These are phyloP conservation scores for Candida sp. DNA, from an alignment of 1,139 yeast species.

Conservation along the genomic window DNA sequence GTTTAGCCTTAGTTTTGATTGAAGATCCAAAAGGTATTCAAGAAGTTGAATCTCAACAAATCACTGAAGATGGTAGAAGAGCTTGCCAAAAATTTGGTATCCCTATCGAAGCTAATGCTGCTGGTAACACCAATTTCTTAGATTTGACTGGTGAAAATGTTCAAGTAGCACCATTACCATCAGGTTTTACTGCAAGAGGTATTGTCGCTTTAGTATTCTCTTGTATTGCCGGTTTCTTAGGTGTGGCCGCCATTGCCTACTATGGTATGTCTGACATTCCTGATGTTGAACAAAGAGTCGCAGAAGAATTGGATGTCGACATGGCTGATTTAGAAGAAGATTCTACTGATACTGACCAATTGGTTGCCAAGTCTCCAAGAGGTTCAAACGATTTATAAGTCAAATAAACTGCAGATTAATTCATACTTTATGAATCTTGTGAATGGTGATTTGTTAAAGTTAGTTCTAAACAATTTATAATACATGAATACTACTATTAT, in stretches of 20 bases:
- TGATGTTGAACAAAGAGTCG: conserved; percentile 56
- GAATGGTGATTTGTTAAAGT: background rate
- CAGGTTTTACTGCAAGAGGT: conserved; percentile 68
- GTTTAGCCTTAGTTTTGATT: conserved; percentile 66
- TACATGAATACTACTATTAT: background rate
- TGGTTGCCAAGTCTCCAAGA: conserved; percentile 6
- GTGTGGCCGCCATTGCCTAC: conserved; percentile 50
- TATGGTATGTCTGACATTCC: conserved; percentile 69
- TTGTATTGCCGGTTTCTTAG: conserved; percentile 54
- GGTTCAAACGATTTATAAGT: background rate
- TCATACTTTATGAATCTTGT: background rate
- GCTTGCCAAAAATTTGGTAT: conserved; percentile 46
- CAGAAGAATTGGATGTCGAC: conserved; percentile 55
- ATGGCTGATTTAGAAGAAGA: conserved; percentile 38
- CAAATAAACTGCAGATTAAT: background rate
- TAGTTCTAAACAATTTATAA: background rate
- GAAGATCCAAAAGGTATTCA: conserved; percentile 69
- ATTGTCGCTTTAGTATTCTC: conserved; percentile 61
- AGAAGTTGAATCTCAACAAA: conserved; percentile 25
- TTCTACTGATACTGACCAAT: conserved; percentile 8
- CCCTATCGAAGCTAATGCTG: conserved; percentile 63
- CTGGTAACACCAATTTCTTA: conserved; percentile 49
- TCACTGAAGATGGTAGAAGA: conserved; percentile 45
- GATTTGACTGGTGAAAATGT: conserved; percentile 54
- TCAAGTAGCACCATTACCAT: conserved; percentile 57